Evolutionary conservation across 139 green algal genomes (phyloP).

Genomic region (Parachlorella kessleri): DNA sequence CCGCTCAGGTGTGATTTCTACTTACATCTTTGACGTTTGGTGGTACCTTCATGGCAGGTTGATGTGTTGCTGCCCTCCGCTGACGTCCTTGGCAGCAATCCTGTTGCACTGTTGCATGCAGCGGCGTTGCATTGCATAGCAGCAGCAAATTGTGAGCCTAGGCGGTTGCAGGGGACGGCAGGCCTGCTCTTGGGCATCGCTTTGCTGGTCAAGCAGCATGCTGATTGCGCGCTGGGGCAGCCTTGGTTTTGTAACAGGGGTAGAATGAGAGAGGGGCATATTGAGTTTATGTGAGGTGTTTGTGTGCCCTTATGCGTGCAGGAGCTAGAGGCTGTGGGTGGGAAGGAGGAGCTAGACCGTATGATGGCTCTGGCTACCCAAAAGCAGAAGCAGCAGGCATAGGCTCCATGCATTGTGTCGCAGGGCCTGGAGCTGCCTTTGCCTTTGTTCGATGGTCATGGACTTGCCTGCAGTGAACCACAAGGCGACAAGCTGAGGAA

Average conservation of each 20-base stretch:
- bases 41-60: not conserved
- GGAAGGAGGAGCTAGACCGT: conserved; percentile 26
- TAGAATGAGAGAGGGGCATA: too few relatives aligned
- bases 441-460: too few relatives aligned
- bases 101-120: not conserved
- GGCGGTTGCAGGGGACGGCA: not conserved
- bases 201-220: too few relatives aligned
- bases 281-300: too few relatives aligned
- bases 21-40: not conserved
- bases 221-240: too few relatives aligned
- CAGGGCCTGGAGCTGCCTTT: not conserved
- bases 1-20: conserved; percentile 57
- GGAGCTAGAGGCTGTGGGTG: conserved; percentile 39
- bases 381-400: not conserved
- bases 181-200: not conserved
- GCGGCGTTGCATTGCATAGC: not conserved
- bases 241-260: too few relatives aligned
- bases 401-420: too few relatives aligned
- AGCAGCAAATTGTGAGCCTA: not conserved
- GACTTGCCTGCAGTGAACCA: too few relatives aligned
- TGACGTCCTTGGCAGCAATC: not conserved
- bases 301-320: not conserved
- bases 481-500: too few relatives aligned
- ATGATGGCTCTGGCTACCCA: conserved; percentile 44
- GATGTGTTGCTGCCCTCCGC: not conserved